These are phyloP conservation scores for Talaromyces islandicus DNA, from an alignment of 2,329 filamentous ascomycete species.

Conservation along the genomic window DNA sequence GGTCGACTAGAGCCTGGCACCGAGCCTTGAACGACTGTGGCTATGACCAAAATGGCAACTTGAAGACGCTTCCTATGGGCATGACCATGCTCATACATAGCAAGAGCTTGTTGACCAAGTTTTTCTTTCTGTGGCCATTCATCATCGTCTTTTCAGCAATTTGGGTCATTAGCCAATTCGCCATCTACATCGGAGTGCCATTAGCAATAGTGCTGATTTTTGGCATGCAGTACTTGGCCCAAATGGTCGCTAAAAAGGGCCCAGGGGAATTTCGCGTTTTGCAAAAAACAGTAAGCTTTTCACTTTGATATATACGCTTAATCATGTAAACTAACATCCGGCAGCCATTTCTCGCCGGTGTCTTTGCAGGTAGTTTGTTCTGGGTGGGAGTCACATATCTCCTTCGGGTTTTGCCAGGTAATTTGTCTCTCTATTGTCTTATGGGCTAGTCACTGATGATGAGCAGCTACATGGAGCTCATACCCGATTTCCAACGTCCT, in stretches of 20 bases:
- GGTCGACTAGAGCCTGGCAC: constrained; percentile 75
- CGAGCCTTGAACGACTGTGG: constrained; percentile 77
- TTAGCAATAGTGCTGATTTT: constrained; percentile 59
- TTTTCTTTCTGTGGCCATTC: constrained; percentile 87
- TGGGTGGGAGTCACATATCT: constrained; percentile 73
- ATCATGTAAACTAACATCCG: constrained; percentile 15
- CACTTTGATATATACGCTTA: not conserved
- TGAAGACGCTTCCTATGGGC: constrained; percentile 65
- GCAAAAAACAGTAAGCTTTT: constrained; percentile 68
- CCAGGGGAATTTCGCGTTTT: constrained; percentile 83
- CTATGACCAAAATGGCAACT: constrained; percentile 71
- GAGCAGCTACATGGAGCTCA: constrained; percentile 56
- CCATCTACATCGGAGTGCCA: constrained; percentile 71
- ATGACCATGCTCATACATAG: constrained; percentile 69
- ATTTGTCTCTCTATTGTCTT: constrained; percentile 19
- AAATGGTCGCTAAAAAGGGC: constrained; percentile 73
- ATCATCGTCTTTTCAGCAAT: constrained; percentile 65
- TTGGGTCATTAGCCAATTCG: constrained; percentile 66
- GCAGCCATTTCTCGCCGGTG: constrained; percentile 84
- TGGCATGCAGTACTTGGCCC: constrained; percentile 67
- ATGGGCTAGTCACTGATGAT: constrained; percentile 23
- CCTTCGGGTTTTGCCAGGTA: constrained; percentile 66
- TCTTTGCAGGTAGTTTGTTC: constrained; percentile 83
- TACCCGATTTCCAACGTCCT: constrained; percentile 72
- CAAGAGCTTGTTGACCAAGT: constrained; percentile 70